Percentiles rank a stretch among this genome's conserved stretches.
phyloP scores from a whole-genome alignment of 768 basidiomycete species.

The Suillus decipiens region DNA sequence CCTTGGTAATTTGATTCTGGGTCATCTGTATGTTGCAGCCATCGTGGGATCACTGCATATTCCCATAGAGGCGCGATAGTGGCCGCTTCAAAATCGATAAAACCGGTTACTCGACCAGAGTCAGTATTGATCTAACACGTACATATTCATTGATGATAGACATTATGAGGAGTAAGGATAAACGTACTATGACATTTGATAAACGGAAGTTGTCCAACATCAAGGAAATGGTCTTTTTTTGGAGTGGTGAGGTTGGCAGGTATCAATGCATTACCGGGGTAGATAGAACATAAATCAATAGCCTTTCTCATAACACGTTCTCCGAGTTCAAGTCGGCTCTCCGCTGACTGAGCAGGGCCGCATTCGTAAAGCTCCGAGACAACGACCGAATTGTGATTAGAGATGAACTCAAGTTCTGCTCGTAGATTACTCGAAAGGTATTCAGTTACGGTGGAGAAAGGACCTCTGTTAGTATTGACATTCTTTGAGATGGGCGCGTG shows the following conservation, averaged over 20 bases:
- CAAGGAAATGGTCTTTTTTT: not conserved
- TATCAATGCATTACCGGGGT: constrained; percentile 4
- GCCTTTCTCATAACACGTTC: constrained; percentile 8
- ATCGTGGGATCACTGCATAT: constrained; percentile 24
- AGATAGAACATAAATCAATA: constrained; percentile 6
- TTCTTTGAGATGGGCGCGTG: not conserved
- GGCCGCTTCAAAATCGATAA: constrained; percentile 25
- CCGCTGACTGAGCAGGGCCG: not conserved
- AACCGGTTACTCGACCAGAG: constrained; percentile 5
- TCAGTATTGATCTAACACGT: constrained; percentile 1
- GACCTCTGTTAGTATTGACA: not conserved
- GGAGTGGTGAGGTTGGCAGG: constrained; percentile 1
- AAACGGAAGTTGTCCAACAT: constrained; percentile 8
- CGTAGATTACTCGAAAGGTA: constrained; percentile 1
- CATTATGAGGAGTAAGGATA: not conserved
- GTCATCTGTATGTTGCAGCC: constrained; percentile 21
- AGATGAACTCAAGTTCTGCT: not conserved
- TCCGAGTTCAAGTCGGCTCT: constrained; percentile 11
- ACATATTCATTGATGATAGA: not conserved
- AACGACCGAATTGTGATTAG: not conserved
- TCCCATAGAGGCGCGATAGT: constrained; percentile 27
- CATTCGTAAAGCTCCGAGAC: not conserved
- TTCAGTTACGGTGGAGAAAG: not conserved
- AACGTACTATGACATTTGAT: constrained; percentile 6
- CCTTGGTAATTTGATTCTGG: constrained; percentile 12